A percentile compares a stretch with the other conserved stretches of the same genome.
phyloP scores from a whole-genome alignment of 2,329 filamentous ascomycete species.

The Aspergillus sergii region DNA sequence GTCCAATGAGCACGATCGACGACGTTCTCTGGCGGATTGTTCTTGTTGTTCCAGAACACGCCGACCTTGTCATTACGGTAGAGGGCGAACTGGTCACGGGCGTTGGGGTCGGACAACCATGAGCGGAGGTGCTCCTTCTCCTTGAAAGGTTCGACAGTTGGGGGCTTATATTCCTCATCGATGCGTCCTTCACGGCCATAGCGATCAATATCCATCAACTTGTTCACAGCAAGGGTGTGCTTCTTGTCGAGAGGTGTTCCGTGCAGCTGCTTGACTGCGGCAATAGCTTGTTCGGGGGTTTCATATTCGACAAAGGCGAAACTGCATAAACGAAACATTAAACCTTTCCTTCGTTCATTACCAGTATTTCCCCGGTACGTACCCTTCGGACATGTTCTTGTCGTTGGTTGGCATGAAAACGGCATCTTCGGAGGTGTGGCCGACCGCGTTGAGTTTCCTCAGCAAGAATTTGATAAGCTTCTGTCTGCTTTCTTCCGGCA shows the following conservation, averaged over 20 bases:
- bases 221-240: constrained; percentile 94
- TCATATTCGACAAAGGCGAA: constrained; percentile 98
- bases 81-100: constrained; percentile 94
- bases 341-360: constrained; percentile 6
- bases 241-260: constrained; percentile 90
- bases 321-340: constrained; percentile 49
- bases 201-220: constrained; percentile 95
- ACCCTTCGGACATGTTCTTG: constrained; percentile 84
- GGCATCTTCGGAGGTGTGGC: constrained; percentile 80
- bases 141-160: constrained; percentile 79
- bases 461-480: constrained; percentile 96
- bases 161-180: constrained; percentile 84
- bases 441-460: constrained; percentile 86
- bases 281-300: constrained; percentile 83
- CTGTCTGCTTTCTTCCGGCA: constrained; percentile 85
- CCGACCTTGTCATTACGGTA: constrained; percentile 89
- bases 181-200: constrained; percentile 92
- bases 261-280: constrained; percentile 86
- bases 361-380: constrained; percentile 38
- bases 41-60: constrained; percentile 98
- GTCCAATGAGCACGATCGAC: constrained; percentile 97
- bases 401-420: constrained; percentile 94
- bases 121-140: constrained; percentile 94
- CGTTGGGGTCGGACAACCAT: constrained; percentile 86
- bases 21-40: constrained; percentile 80